These are phyloP conservation scores for Aechmea fasciata DNA, from an alignment of 176 grass and related monocot genomes.

Conservation along the genomic window DNA sequence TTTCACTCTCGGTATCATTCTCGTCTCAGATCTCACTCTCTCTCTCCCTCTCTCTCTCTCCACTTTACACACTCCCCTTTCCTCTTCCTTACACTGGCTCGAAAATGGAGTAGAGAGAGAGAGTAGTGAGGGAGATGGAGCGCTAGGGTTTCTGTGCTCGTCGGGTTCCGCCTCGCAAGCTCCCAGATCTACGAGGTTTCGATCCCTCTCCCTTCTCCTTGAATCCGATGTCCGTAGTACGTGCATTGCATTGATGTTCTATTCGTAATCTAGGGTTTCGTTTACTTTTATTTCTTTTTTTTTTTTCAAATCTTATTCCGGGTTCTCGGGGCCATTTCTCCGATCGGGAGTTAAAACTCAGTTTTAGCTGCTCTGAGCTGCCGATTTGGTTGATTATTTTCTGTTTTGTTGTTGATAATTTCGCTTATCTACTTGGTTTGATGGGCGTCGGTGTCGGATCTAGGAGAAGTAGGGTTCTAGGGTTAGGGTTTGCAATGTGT, in stretches of 20 bases:
- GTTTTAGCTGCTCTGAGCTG: too few species aligned
- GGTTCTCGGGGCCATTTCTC: too few species aligned
- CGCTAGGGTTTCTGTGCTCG: background rate
- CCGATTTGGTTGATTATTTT: too few species aligned
- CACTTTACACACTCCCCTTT: background rate
- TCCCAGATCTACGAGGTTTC: slow-evolving; percentile 1
- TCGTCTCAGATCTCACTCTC: background rate
- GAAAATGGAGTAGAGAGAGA: background rate
- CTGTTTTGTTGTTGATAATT: too few species aligned
- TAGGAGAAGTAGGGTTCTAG: background rate
- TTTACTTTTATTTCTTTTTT: background rate
- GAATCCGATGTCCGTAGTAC: background rate
- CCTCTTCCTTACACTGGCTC: background rate
- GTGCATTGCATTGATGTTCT: background rate
- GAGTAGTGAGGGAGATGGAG: background rate
- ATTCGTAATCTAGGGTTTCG: background rate
- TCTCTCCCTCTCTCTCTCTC: slow-evolving; percentile 1
- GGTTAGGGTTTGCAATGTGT: background rate
- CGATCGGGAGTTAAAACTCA: too few species aligned
- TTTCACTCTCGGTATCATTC: background rate
- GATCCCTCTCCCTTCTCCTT: background rate
- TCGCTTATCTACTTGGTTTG: background rate
- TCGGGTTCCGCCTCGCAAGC: background rate
- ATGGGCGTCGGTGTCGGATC: background rate
- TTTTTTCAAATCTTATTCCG: too few species aligned